Evolutionary conservation across 2,329 filamentous ascomycete genomes (phyloP).

Genomic region (Alternaria novae-zelandiae): DNA sequence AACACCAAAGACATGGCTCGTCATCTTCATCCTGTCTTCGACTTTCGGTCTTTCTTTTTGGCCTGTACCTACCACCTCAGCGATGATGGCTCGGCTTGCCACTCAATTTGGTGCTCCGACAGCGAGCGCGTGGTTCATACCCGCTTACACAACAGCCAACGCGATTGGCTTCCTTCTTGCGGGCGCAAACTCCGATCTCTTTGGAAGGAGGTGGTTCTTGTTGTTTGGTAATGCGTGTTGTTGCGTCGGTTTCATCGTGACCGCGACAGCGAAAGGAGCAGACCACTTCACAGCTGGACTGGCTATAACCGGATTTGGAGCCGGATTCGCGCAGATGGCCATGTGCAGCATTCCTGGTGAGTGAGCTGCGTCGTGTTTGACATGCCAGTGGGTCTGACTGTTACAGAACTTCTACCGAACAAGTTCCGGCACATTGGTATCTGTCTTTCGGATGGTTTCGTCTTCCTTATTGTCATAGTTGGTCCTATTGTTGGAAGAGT

Average conservation of each 20-base stretch:
- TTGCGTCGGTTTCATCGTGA: constrained; percentile 45
- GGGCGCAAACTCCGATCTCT: constrained; percentile 56
- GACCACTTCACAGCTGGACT: constrained; percentile 51
- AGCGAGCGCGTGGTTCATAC: constrained; percentile 27
- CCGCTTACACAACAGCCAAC: constrained; percentile 32
- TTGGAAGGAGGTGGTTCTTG: constrained; percentile 57
- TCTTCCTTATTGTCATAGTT: constrained; percentile 48
- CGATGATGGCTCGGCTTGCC: constrained; percentile 26
- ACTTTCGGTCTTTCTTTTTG: constrained; percentile 39
- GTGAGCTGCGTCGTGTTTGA: constrained; percentile 19
- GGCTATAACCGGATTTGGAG: constrained; percentile 55
- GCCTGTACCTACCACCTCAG: constrained; percentile 36
- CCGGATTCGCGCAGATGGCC: constrained; percentile 53
- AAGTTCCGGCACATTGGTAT: constrained; percentile 15
- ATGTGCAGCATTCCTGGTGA: constrained; percentile 54
- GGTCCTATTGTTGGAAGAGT: neutral
- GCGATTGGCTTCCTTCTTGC: constrained; percentile 31
- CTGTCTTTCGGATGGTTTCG: constrained; percentile 45
- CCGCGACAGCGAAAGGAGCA: constrained; percentile 39
- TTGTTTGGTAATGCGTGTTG: constrained; percentile 53
- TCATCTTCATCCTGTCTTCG: constrained; percentile 35
- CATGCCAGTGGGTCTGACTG: neutral
- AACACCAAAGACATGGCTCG: constrained; percentile 36
- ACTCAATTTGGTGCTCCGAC: constrained; percentile 17
- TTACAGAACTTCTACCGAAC: constrained; percentile 12